Evolutionary conservation across 1,284 basidiomycete species (phyloP).

Genomic region (Irpex sp.): DNA sequence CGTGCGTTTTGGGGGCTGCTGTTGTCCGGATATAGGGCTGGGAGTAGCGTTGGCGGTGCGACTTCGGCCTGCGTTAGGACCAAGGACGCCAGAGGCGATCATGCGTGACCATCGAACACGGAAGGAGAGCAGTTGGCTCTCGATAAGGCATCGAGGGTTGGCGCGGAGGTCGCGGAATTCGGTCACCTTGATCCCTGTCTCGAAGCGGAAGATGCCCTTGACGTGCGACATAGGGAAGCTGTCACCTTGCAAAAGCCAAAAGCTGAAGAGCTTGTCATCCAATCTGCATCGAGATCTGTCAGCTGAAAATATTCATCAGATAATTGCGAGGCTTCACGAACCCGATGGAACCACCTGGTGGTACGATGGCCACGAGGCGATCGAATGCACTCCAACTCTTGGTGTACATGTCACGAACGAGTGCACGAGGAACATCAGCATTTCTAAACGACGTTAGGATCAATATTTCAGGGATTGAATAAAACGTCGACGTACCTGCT

Average conservation of each 20-base stretch:
- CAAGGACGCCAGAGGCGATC: conserved; percentile 57
- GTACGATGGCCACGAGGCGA: conserved; percentile 78
- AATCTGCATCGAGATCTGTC: conserved; percentile 42
- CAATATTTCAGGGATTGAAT: neutral
- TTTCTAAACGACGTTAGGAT: conserved; percentile 45
- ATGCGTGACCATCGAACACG: conserved; percentile 75
- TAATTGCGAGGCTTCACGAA: conserved; percentile 31
- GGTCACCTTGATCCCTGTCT: conserved; percentile 78
- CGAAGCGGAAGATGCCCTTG: conserved; percentile 84
- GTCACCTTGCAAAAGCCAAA: conserved; percentile 81
- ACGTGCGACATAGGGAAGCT: conserved; percentile 67
- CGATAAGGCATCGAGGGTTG: conserved; percentile 78
- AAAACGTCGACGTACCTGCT: conserved; percentile 48
- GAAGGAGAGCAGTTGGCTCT: conserved; percentile 74
- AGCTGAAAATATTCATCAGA: neutral
- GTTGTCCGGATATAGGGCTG: conserved; percentile 26
- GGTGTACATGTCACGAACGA: conserved; percentile 85
- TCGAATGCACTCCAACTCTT: conserved; percentile 89
- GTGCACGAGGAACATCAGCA: conserved; percentile 77
- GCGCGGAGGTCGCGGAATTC: conserved; percentile 83
- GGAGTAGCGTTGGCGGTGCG: conserved; percentile 29
- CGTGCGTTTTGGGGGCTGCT: conserved; percentile 24
- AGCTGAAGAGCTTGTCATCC: conserved; percentile 84
- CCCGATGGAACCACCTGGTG: conserved; percentile 85
- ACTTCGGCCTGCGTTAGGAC: conserved; percentile 34